These are phyloP conservation scores for Hygrophorus pudorinus DNA, from an alignment of 768 basidiomycete species.

Conservation along the genomic window DNA sequence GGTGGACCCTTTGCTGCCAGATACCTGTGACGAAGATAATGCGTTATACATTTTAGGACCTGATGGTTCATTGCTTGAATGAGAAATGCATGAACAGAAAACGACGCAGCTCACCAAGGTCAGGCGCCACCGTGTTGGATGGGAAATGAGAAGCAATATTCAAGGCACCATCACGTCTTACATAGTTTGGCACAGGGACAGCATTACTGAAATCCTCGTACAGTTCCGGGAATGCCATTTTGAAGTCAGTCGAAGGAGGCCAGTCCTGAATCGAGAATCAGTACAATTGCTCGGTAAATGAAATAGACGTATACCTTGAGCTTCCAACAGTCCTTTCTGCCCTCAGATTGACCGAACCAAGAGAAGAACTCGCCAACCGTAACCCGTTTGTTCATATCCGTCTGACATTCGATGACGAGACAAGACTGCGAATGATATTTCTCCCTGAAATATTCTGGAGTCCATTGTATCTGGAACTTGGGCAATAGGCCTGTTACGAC, in stretches of 20 bases:
- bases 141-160: conserved; percentile 92
- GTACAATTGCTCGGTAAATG: background rate
- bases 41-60: conserved; percentile 97
- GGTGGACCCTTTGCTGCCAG: conserved; percentile 76
- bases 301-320: conserved; percentile 45
- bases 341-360: conserved; percentile 61
- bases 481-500: conserved; percentile 59
- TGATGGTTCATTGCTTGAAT: conserved; percentile 13
- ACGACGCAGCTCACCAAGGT: conserved; percentile 59
- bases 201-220: conserved; percentile 78
- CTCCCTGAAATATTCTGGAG: conserved; percentile 69
- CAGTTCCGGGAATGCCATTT: conserved; percentile 70
- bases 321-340: conserved; percentile 53
- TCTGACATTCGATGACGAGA: conserved; percentile 77
- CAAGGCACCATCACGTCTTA: conserved; percentile 79
- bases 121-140: conserved; percentile 64
- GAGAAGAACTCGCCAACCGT: conserved; percentile 75
- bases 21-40: conserved; percentile 55
- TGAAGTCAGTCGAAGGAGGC: conserved; percentile 85
- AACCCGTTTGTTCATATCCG: conserved; percentile 48
- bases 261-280: conserved; percentile 59
- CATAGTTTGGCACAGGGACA: conserved; percentile 83
- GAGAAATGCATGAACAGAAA: too few relatives aligned
- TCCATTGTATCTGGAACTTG: conserved; percentile 67
- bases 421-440: conserved; percentile 56